A percentile compares a stretch with the other conserved stretches of the same genome.
Evolutionary conservation across 495 filamentous ascomycete species (phyloP).

Genomic region (Neurospora africana): DNA sequence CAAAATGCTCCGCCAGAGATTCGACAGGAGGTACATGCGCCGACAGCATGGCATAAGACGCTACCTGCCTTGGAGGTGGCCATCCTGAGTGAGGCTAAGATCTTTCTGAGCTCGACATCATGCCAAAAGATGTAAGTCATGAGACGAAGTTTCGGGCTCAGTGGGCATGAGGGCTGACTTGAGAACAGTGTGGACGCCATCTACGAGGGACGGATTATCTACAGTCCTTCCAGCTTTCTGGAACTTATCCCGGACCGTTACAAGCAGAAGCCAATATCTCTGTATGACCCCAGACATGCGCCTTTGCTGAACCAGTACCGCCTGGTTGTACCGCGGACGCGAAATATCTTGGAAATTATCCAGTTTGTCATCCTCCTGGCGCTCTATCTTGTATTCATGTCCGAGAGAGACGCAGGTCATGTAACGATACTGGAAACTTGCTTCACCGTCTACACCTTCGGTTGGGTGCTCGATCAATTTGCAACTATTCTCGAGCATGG

Average conservation of each 20-base stretch:
- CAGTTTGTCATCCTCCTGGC: conserved; percentile 55
- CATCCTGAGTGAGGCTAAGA: conserved; percentile 57
- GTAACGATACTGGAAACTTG: conserved; percentile 44
- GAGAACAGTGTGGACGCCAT: conserved; percentile 49
- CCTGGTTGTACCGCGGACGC: conserved; percentile 56
- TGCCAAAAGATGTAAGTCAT: conserved; percentile 50
- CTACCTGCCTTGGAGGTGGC: conserved; percentile 61
- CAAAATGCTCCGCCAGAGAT: conserved; percentile 54
- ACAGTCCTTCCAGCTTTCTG: conserved; percentile 58
- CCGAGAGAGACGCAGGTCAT: conserved; percentile 37
- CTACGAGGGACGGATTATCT: conserved; percentile 55
- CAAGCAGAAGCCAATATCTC: conserved; percentile 58
- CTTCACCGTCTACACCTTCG: conserved; percentile 54
- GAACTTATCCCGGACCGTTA: conserved; percentile 66
- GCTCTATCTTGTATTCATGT: conserved; percentile 56
- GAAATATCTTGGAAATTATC: conserved; percentile 54
- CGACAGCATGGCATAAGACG: conserved; percentile 44
- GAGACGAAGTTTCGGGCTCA: not conserved
- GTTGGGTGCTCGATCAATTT: conserved; percentile 66
- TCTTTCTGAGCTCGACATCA: conserved; percentile 55
- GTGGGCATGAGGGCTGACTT: not conserved
- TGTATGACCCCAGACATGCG: conserved; percentile 56
- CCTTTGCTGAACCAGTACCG: conserved; percentile 66
- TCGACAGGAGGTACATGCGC: conserved; percentile 35
- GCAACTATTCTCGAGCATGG: conserved; percentile 63